A percentile compares a stretch with the other conserved stretches of the same genome.
These are phyloP conservation scores for Spencermartinsiella europaea DNA, from an alignment of 805 yeast species.

Conservation along the genomic window DNA sequence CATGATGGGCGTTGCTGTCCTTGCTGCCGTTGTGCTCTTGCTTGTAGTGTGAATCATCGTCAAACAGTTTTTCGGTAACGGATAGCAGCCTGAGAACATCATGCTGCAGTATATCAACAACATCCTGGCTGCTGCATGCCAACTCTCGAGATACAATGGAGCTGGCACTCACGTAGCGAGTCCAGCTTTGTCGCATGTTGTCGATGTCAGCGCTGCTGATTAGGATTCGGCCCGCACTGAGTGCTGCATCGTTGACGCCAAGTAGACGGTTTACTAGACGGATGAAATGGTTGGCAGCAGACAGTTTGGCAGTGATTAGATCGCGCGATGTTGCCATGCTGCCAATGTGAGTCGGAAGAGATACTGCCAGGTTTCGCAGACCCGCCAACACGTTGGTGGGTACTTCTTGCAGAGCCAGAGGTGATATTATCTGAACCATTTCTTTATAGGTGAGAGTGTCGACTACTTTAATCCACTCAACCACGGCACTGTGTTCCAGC, in stretches of 20 bases:
- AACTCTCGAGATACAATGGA: constrained; percentile 45
- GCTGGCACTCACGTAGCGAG: constrained; percentile 41
- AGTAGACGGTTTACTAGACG: constrained; percentile 50
- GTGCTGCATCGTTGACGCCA: constrained; percentile 49
- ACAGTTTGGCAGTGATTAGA: constrained; percentile 48
- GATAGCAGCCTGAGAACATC: constrained; percentile 27
- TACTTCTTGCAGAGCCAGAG: constrained; percentile 51
- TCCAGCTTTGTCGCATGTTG: constrained; percentile 58
- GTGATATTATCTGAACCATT: constrained; percentile 55
- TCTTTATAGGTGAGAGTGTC: constrained; percentile 59
- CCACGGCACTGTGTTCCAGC: constrained; percentile 43
- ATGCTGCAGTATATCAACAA: constrained; percentile 23
- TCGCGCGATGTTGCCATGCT: constrained; percentile 36
- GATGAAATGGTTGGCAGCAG: constrained; percentile 49
- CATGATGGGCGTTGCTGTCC: not conserved
- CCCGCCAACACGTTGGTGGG: constrained; percentile 52
- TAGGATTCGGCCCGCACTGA: constrained; percentile 44
- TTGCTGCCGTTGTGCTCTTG: not conserved
- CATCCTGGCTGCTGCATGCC: constrained; percentile 38
- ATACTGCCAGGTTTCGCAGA: constrained; percentile 48
- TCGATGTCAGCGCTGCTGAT: constrained; percentile 39
- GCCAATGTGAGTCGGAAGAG: constrained; percentile 40
- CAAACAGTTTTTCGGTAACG: constrained; percentile 3
- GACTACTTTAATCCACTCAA: constrained; percentile 63
- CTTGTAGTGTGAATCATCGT: not conserved